A percentile compares a stretch with the other conserved stretches of the same genome.
Conservation (phyloP, 2,329 filamentous ascomycete species). For the Teratosphaeria destructans region DNA sequence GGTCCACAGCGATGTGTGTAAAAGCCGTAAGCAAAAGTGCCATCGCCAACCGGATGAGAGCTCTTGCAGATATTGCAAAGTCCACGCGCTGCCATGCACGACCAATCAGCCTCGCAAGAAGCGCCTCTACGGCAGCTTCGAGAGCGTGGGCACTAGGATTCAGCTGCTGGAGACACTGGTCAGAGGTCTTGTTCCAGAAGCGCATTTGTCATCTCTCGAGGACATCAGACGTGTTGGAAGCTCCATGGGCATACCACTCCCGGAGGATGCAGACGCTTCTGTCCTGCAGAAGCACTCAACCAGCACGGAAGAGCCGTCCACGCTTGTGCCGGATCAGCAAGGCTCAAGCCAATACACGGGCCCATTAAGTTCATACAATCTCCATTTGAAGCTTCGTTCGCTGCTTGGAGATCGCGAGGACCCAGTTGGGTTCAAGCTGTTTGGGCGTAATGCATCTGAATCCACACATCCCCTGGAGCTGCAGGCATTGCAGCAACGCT, state of each 20-base stretch:
- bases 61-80: background rate
- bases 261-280: background rate
- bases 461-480: background rate
- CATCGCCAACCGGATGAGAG: background rate
- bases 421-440: background rate
- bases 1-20: background rate
- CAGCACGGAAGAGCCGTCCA: background rate
- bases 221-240: background rate
- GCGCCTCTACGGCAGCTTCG: background rate
- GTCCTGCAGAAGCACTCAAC: background rate
- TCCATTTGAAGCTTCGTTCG: background rate
- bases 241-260: background rate
- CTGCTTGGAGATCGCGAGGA: background rate
- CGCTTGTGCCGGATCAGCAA: background rate
- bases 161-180: background rate
- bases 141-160: background rate
- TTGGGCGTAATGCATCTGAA: background rate
- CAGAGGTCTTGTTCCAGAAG: background rate
- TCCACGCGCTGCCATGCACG: background rate
- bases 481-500: background rate
- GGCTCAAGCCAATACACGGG: background rate
- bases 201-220: background rate
- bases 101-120: background rate
- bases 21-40: background rate
- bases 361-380: background rate